A percentile compares a stretch with the other conserved stretches of the same genome.
Evolutionary conservation across 495 filamentous ascomycete genomes (phyloP).

Genomic region (Aspergillus kassunensis): DNA sequence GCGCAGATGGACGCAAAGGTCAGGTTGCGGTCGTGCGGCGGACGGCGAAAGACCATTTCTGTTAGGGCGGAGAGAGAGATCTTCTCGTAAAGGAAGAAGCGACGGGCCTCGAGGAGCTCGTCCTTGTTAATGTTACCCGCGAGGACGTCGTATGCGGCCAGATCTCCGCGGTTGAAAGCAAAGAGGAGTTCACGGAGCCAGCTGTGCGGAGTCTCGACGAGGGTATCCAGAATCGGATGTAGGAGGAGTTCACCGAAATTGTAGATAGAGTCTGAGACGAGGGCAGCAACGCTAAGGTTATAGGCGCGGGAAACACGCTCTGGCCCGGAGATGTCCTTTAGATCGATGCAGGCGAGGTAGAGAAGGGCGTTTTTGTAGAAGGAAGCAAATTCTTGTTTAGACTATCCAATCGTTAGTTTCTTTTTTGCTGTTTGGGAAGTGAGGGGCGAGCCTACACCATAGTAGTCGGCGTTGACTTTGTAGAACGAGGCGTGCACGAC

Average conservation of each 20-base stretch:
- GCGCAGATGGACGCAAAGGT: conserved; percentile 79
- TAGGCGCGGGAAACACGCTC: conserved; percentile 82
- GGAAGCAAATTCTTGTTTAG: conserved; percentile 83
- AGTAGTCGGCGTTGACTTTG: conserved; percentile 90
- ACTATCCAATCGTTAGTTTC: conserved; percentile 29
- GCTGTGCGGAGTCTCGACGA: conserved; percentile 58
- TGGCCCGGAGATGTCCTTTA: conserved; percentile 61
- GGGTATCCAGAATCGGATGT: conserved; percentile 88
- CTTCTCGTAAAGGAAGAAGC: conserved; percentile 87
- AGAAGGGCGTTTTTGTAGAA: conserved; percentile 98
- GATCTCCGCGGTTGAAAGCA: conserved; percentile 94
- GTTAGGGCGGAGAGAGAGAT: conserved; percentile 94
- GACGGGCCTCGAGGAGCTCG: conserved; percentile 72
- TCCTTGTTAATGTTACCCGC: conserved; percentile 72
- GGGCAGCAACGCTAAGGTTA: conserved; percentile 85
- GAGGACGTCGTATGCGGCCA: conserved; percentile 78
- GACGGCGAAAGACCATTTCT: conserved; percentile 92
- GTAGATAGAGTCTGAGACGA: conserved; percentile 93
- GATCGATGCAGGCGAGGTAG: conserved; percentile 94
- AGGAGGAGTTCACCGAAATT: conserved; percentile 99
- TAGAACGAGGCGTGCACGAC: conserved; percentile 97
- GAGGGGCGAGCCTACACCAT: conserved; percentile 53
- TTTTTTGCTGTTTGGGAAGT: neutral
- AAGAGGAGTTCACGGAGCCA: conserved; percentile 95
- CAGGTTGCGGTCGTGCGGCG: conserved; percentile 92